A percentile compares a stretch with the other conserved stretches of the same genome.
Evolutionary conservation across 1,139 yeast genomes (phyloP).

Genomic region (Tardiomyces depauwii): DNA sequence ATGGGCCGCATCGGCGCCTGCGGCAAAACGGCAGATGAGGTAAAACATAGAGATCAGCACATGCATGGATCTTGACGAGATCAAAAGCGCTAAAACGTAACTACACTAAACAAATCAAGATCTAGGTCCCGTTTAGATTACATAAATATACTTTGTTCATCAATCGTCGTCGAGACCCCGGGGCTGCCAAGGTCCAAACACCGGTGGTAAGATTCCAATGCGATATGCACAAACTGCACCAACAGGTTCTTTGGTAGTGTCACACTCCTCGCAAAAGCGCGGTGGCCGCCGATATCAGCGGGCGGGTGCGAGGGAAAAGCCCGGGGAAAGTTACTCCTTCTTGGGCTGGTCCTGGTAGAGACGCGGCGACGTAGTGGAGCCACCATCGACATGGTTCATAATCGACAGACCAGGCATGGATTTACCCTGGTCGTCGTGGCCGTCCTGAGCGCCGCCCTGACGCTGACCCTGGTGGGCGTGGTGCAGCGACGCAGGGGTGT

Average conservation of each 20-base stretch:
- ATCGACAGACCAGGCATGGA: neutral
- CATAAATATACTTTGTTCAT: neutral
- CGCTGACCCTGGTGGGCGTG: slow-evolving; percentile 3
- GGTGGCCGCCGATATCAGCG: too few relatives aligned
- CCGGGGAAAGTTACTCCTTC: neutral
- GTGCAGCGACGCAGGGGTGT: slow-evolving; percentile 1
- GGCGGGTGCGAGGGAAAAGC: too few relatives aligned
- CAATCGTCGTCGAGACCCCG: neutral
- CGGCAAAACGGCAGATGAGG: too few relatives aligned
- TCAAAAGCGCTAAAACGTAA: too few relatives aligned
- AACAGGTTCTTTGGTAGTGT: neutral
- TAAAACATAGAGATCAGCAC: too few relatives aligned
- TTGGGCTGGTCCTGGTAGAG: neutral
- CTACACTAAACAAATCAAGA: too few relatives aligned
- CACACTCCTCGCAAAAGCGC: too few relatives aligned
- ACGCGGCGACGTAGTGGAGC: neutral
- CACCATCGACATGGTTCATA: neutral
- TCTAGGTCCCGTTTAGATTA: neutral
- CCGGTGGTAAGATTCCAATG: neutral
- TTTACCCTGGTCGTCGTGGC: neutral
- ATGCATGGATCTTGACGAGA: too few relatives aligned
- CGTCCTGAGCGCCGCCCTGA: slow-evolving; percentile 1
- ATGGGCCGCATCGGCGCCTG: too few relatives aligned
- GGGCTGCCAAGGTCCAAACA: neutral
- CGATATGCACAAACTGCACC: neutral